Conservation (phyloP, 2,329 filamentous ascomycete genomes). For the Colletotrichum falcatum region DNA sequence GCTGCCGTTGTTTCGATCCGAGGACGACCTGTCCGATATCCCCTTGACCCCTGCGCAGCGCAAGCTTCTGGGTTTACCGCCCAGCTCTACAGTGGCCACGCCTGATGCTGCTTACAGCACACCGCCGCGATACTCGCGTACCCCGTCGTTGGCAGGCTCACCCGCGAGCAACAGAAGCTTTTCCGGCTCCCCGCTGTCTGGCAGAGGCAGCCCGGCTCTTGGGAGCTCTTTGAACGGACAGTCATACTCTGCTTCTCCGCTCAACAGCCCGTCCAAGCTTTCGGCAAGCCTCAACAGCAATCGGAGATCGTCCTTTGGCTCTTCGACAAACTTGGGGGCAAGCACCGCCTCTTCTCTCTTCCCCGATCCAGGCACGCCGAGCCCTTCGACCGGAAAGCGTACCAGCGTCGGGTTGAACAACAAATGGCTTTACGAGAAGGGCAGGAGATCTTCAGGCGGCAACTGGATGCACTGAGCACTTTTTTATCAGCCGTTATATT, state of each 20-base stretch:
- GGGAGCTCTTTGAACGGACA: conserved; percentile 55
- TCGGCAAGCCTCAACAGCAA: conserved; percentile 60
- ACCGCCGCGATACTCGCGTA: conserved; percentile 87
- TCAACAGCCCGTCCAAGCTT: conserved; percentile 72
- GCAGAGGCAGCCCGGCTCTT: conserved; percentile 62
- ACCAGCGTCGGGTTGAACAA: conserved; percentile 85
- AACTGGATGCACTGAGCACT: conserved; percentile 36
- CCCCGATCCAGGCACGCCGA: conserved; percentile 75
- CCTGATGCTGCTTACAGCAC: conserved; percentile 79
- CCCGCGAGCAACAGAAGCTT: conserved; percentile 70
- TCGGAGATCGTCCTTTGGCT: conserved; percentile 72
- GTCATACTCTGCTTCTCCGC: conserved; percentile 59
- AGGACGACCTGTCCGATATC: conserved; percentile 88
- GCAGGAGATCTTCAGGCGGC: conserved; percentile 63
- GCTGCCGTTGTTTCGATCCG: conserved; percentile 76
- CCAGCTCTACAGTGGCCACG: conserved; percentile 71
- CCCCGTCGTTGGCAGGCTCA: conserved; percentile 73
- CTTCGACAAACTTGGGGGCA: conserved; percentile 62
- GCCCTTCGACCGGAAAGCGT: conserved; percentile 73
- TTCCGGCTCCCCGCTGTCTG: conserved; percentile 69
- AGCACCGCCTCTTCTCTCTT: conserved; percentile 59
- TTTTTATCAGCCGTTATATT: not conserved
- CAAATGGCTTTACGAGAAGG: conserved; percentile 95
- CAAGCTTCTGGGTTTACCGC: conserved; percentile 82
- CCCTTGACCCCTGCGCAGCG: conserved; percentile 91